A percentile compares a stretch with the other conserved stretches of the same genome.
These are phyloP conservation scores for Solanum pinnatisectum DNA, from an alignment of 257 asterid species.

Conservation along the genomic window DNA sequence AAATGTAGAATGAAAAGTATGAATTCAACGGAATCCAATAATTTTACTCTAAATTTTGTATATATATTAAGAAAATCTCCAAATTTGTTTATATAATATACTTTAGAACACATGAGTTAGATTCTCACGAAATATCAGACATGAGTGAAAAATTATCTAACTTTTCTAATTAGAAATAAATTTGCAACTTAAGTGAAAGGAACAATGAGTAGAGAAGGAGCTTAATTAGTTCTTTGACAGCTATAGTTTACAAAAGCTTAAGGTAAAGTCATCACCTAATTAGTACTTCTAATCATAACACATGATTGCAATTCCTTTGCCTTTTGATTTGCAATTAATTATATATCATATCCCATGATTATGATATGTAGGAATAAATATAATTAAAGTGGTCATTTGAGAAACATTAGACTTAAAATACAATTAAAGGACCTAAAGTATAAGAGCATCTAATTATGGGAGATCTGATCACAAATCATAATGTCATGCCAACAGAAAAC, in stretches of 20 bases:
- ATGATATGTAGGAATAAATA: neutral
- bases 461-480: neutral
- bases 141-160: no score
- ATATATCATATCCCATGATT: neutral
- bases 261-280: neutral
- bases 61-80: neutral
- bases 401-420: neutral
- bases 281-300: neutral
- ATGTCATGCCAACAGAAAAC: constrained; percentile 1
- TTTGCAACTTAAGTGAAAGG: neutral
- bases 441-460: neutral
- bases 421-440: neutral
- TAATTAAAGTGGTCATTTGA: neutral
- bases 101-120: neutral
- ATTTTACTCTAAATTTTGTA: neutral
- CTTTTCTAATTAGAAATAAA: neutral
- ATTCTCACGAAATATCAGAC: neutral
- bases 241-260: neutral
- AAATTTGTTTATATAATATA: neutral
- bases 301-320: neutral
- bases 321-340: neutral
- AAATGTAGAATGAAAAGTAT: neutral
- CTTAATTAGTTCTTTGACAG: neutral
- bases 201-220: neutral
- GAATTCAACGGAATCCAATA: neutral